Conservation (phyloP, 257 asterid species). For the Nicotiana sylvestris region DNA sequence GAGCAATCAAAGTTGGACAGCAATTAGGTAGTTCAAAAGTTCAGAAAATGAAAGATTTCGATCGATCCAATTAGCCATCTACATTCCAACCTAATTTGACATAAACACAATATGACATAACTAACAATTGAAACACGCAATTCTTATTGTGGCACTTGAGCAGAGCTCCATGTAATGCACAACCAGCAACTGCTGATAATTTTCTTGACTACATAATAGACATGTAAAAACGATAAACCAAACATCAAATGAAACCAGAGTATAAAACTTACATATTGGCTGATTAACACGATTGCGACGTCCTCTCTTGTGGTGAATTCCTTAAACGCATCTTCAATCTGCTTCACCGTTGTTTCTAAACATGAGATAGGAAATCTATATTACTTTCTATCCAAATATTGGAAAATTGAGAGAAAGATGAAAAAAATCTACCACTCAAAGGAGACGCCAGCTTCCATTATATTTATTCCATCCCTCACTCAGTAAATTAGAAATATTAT, state of each 20-base stretch:
- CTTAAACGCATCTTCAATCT: conserved; percentile 93
- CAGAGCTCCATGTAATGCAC: not conserved
- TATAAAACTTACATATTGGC: conserved; percentile 71
- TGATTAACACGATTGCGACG: conserved; percentile 77
- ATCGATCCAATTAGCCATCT: not conserved
- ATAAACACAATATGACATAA: not conserved
- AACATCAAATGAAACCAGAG: conserved; percentile 5
- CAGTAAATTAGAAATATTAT: not conserved
- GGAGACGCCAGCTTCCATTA: not conserved
- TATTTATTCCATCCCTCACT: not conserved
- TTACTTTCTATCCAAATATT: not conserved
- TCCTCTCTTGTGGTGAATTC: conserved; percentile 95
- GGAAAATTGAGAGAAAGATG: not conserved
- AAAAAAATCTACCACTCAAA: not conserved
- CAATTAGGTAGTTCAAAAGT: not conserved
- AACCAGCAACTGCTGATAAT: not conserved
- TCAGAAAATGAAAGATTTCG: not conserved
- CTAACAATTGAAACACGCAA: not conserved
- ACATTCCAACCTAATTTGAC: not conserved
- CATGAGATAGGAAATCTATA: not conserved
- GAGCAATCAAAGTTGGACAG: not conserved
- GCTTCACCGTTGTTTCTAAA: conserved; percentile 81
- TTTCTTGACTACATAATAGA: not conserved
- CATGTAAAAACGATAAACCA: not conserved
- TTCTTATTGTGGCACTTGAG: not conserved